Evolutionary conservation across 257 asterid species (phyloP).

Genomic region (Petunia secreta): DNA sequence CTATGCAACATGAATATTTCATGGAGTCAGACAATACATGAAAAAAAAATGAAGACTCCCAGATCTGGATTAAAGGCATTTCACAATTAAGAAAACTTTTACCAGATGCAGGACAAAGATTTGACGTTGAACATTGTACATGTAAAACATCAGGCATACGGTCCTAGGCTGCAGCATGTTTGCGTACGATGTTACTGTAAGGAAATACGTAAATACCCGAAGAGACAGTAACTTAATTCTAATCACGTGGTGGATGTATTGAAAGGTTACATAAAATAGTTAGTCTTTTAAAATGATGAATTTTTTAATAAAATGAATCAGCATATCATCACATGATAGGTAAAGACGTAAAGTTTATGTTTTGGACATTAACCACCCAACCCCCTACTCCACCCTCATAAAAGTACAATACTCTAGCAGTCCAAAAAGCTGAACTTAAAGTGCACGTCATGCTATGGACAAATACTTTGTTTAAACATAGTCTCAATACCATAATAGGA

Average conservation of each 20-base stretch:
- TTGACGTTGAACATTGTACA: neutral
- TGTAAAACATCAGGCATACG: neutral
- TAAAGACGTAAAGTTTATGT: neutral
- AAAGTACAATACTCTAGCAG: neutral
- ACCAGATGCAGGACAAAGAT: neutral
- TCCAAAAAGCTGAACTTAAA: neutral
- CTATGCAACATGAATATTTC: no score
- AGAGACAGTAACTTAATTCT: slow-evolving; percentile 4
- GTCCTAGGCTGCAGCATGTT: no score
- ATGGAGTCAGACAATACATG: no score
- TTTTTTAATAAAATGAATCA: neutral
- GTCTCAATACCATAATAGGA: neutral
- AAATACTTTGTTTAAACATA: neutral
- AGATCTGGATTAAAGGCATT: neutral
- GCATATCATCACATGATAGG: slow-evolving; percentile 9
- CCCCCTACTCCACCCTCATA: no score
- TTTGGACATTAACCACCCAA: no score
- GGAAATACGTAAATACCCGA: slow-evolving; percentile 12
- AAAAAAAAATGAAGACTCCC: no score
- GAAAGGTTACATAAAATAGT: neutral
- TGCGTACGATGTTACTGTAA: neutral
- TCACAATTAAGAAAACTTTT: neutral
- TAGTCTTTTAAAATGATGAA: slow-evolving; percentile 21
- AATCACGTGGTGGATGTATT: slow-evolving; percentile 28
- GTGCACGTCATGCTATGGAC: slow-evolving; percentile 14